A percentile compares a stretch with the other conserved stretches of the same genome.
Evolutionary conservation across 176 grass and related monocot genomes (phyloP).

Genomic region (Miscanthus lutarioriparius): DNA sequence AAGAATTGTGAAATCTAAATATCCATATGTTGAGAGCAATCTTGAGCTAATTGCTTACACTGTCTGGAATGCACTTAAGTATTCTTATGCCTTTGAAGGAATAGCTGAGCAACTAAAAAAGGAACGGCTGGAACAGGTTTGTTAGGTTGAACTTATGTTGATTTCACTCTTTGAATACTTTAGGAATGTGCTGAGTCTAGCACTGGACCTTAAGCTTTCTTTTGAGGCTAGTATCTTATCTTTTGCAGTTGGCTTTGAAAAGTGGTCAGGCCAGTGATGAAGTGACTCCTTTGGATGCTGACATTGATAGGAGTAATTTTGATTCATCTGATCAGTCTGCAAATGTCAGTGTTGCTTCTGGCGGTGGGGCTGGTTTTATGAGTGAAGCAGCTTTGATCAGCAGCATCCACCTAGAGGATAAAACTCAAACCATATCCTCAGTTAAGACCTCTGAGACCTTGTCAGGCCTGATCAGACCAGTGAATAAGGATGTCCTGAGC

Average conservation of each 20-base stretch:
- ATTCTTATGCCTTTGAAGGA: constrained; percentile 57
- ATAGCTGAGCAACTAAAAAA: constrained; percentile 76
- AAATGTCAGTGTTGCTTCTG: constrained; percentile 34
- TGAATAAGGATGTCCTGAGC: constrained; percentile 39
- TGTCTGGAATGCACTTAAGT: constrained; percentile 55
- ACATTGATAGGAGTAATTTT: constrained; percentile 25
- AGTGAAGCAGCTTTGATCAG: constrained; percentile 15
- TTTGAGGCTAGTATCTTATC: constrained; percentile 19
- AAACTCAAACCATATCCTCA: constrained; percentile 24
- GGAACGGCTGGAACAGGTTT: constrained; percentile 40
- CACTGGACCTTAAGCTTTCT: background rate
- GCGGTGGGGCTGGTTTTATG: constrained; percentile 4
- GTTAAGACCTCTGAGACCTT: constrained; percentile 22
- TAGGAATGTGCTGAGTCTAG: background rate
- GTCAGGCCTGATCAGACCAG: constrained; percentile 26
- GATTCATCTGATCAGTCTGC: constrained; percentile 12
- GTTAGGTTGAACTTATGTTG: constrained; percentile 11
- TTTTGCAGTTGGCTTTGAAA: constrained; percentile 38
- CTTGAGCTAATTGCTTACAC: constrained; percentile 48
- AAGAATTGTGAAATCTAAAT: constrained; percentile 71
- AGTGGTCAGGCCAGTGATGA: constrained; percentile 28
- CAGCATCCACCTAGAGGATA: constrained; percentile 30
- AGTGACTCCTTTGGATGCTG: constrained; percentile 41
- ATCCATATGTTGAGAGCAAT: constrained; percentile 71
- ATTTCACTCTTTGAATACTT: constrained; percentile 11